Evolutionary conservation across 192 early-diverging fungal genomes (phyloP), one percentile per base, ranked within the genome.

Genomic region (Diversispora epigaea): DNA sequence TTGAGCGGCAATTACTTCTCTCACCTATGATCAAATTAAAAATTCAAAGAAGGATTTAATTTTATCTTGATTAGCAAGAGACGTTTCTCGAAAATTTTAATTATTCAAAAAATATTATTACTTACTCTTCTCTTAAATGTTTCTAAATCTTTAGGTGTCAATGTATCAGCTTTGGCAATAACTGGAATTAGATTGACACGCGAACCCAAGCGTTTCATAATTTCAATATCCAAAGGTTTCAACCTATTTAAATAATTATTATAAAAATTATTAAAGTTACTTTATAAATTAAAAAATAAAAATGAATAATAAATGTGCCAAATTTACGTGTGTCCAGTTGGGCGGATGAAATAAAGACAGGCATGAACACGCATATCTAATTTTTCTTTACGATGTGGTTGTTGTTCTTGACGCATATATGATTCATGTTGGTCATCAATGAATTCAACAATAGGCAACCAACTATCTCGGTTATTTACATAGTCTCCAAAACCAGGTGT

Each of bases 321-420:
- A 39, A 56, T 65, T 77, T 76, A 90, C 88, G 92, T 98, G 86
- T 98, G 96, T 45, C 97, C 97, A 67, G 95, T 96, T 55, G 97
- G 96, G 58, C 92, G 95, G 83, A 99, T 96, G 82, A 99, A 99
- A 86, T 99, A 99, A 73, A 99, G 83, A 82, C 97, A 99, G 76
- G 92, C 94, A 85, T 99, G 95, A 32, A 99, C 96, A 57, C 97
- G 89, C 88, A 98, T 88, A 80, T 99, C 96, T 76, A 96, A 92
- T 49, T 91, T 84, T 71, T 92, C 89, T 67, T 93, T 90, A 77
- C 97, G 88, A 71, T 91, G 86, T 47, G 92, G 90, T 80, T 93
- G 89, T 77, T 91, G 86, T 80, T 99, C 97, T 83, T 93, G 92
- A 81, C 91, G 89, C 89, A 99, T 90, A 77, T 96, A 93, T 72